These are phyloP conservation scores for Crepidotus variabilis DNA, from an alignment of 768 basidiomycete genomes.

Conservation along the genomic window DNA sequence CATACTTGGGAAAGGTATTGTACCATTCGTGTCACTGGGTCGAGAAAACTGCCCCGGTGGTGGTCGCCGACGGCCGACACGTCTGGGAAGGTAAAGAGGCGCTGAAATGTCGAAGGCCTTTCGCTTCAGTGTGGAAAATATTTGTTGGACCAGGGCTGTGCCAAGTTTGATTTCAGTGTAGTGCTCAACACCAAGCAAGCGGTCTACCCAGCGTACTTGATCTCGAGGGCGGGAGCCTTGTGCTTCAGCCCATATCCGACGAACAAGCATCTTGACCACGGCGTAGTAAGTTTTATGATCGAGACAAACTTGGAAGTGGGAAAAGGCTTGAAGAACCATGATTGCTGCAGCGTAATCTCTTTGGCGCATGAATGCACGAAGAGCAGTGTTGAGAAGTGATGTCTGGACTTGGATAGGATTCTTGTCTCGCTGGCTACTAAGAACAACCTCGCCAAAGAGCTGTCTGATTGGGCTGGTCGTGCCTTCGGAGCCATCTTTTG, in stretches of 20 bases:
- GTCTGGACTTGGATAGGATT: constrained; percentile 24
- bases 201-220: constrained; percentile 22
- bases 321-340: constrained; percentile 31
- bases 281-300: constrained; percentile 35
- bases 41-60: too few relatives aligned
- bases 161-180: constrained; percentile 7
- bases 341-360: constrained; percentile 48
- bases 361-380: constrained; percentile 39
- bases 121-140: constrained; percentile 8
- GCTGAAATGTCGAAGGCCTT: constrained; percentile 4
- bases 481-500: constrained; percentile 11
- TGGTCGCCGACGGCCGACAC: background rate
- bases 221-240: constrained; percentile 4
- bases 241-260: constrained; percentile 22
- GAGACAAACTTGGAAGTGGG: constrained; percentile 22
- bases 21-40: background rate
- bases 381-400: constrained; percentile 35
- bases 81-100: constrained; percentile 3
- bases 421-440: constrained; percentile 15
- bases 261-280: constrained; percentile 33
- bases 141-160: constrained; percentile 4
- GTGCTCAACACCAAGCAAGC: constrained; percentile 19
- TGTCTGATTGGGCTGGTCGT: constrained; percentile 30
- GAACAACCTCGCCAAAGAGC: constrained; percentile 44
- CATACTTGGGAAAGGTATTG: constrained; percentile 12